Evolutionary conservation across 2,329 filamentous ascomycete genomes (phyloP).

Genomic region (Neofusicoccum parvum): DNA sequence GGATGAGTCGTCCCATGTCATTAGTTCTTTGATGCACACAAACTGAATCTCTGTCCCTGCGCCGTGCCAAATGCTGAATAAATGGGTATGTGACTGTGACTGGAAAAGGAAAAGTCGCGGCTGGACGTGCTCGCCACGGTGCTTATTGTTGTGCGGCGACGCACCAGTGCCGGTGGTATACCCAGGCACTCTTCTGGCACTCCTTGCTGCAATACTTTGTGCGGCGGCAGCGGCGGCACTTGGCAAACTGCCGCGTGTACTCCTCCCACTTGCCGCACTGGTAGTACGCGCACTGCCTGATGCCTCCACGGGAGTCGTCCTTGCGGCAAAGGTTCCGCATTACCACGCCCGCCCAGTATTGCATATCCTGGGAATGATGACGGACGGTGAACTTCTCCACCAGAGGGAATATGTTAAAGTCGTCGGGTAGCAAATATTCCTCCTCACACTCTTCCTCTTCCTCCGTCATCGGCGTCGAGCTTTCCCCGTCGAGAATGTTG

Average conservation of each 20-base stretch:
- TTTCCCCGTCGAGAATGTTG: constrained; percentile 72
- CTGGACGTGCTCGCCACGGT: background rate
- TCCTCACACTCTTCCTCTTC: constrained; percentile 71
- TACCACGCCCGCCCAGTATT: constrained; percentile 98
- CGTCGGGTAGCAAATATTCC: constrained; percentile 88
- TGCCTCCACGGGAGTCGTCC: constrained; percentile 90
- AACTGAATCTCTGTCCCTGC: constrained; percentile 31
- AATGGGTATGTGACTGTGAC: constrained; percentile 28
- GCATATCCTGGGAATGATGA: constrained; percentile 95
- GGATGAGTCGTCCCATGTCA: constrained; percentile 23
- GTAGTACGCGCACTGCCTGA: constrained; percentile 96
- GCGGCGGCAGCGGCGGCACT: constrained; percentile 90
- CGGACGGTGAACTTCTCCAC: constrained; percentile 98
- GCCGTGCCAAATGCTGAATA: constrained; percentile 46
- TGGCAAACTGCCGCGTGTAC: constrained; percentile 93
- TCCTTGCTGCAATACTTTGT: constrained; percentile 99
- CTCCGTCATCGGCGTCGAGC: constrained; percentile 40
- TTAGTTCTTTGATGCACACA: constrained; percentile 24
- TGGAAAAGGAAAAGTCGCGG: constrained; percentile 17
- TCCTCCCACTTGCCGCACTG: constrained; percentile 99
- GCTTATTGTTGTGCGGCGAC: constrained; percentile 63
- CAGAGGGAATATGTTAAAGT: constrained; percentile 97
- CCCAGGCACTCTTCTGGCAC: constrained; percentile 98
- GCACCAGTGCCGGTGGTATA: constrained; percentile 98
- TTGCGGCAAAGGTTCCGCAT: constrained; percentile 99